Evolutionary conservation across 163 green algal species (phyloP).

Genomic region (Scenedesmus sp.): DNA sequence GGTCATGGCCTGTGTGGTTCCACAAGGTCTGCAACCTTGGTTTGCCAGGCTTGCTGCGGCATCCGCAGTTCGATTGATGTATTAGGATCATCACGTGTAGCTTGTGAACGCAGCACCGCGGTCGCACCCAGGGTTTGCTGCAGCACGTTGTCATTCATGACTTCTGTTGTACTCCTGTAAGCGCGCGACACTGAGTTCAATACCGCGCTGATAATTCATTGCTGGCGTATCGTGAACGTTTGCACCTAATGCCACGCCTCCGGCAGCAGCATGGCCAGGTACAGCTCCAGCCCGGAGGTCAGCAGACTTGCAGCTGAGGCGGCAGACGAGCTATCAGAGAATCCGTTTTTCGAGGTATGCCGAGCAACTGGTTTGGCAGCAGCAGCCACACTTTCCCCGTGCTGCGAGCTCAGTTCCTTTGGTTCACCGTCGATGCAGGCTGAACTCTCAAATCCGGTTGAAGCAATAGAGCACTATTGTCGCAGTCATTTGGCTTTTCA

Average conservation of each 20-base stretch:
- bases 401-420: not conserved
- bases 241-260: not conserved
- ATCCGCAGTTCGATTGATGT: not conserved
- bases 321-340: conserved; percentile 12
- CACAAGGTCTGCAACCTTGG: not conserved
- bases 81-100: not conserved
- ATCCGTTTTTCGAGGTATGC: conserved; percentile 31
- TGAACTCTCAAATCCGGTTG: conserved; percentile 22
- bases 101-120: not conserved
- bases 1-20: not conserved
- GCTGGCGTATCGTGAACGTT: not conserved
- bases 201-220: too few species aligned
- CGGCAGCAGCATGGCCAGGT: conserved; percentile 7
- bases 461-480: conserved; percentile 41
- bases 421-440: not conserved
- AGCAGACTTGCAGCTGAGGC: conserved; percentile 34
- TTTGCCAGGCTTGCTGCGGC: not conserved
- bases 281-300: conserved; percentile 20
- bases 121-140: not conserved
- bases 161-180: not conserved
- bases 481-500: conserved; percentile 35
- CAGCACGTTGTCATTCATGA: not conserved
- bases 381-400: not conserved
- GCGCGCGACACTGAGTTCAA: not conserved
- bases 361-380: not conserved